Evolutionary conservation across 2,329 filamentous ascomycete genomes (phyloP).

Genomic region (Colletotrichum sp.): DNA sequence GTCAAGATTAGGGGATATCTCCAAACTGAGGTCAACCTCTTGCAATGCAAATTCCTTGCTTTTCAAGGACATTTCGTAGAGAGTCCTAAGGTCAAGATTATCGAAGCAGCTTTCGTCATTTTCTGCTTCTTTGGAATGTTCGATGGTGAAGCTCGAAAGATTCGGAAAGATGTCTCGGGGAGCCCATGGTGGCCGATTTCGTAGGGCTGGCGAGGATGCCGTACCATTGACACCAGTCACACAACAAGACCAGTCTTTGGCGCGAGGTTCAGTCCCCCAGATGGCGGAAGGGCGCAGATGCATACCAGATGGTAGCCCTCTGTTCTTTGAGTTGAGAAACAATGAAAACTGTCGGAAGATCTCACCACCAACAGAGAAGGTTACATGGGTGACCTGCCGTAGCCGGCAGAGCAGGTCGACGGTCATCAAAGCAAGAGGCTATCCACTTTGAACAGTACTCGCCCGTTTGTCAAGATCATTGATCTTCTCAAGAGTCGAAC

Average conservation of each 20-base stretch:
- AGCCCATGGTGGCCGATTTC: not conserved
- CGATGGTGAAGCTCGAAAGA: not conserved
- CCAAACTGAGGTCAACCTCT: not conserved
- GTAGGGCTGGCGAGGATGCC: not conserved
- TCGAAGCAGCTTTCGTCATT: not conserved
- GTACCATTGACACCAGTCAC: not conserved
- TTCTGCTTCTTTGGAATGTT: not conserved
- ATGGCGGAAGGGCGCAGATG: not conserved
- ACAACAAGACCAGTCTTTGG: rapidly evolving
- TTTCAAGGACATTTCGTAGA: not conserved
- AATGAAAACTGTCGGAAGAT: not conserved
- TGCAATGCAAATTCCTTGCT: not conserved
- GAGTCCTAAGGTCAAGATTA: not conserved
- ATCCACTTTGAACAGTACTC: not conserved
- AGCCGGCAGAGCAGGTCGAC: not conserved
- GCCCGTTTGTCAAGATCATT: not conserved
- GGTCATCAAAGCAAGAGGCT: not conserved
- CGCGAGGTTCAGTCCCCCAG: not conserved
- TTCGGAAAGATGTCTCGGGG: not conserved
- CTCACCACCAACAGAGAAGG: not conserved
- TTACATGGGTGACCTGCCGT: not conserved
- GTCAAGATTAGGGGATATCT: too few species aligned
- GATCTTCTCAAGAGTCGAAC: not conserved
- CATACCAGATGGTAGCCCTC: not conserved
- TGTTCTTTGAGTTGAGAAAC: not conserved